phyloP scores from a whole-genome alignment of 176 grass and related monocot genomes.

The Raddia distichophylla region DNA sequence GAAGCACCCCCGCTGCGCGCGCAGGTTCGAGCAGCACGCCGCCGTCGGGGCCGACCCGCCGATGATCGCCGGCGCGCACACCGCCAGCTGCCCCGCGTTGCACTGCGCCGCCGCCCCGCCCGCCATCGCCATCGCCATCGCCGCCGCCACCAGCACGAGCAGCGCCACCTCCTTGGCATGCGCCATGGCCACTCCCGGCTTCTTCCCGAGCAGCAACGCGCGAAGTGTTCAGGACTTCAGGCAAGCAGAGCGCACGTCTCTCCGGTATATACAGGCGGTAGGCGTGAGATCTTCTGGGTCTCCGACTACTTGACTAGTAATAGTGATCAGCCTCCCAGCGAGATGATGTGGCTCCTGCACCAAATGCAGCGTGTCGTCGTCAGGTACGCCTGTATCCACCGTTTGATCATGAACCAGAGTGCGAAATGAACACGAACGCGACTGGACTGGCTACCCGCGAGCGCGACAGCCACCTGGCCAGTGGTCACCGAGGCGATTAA shows the following conservation, averaged over 20 bases:
- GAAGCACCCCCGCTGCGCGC: slow-evolving; percentile 45
- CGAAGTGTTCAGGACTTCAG: not conserved
- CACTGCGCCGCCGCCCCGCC: slow-evolving; percentile 35
- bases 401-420: not conserved
- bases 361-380: not conserved
- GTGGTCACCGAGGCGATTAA: not conserved
- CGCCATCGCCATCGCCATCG: not conserved
- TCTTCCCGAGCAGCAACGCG: not conserved
- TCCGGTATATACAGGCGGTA: slow-evolving; percentile 2
- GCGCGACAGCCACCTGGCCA: not conserved
- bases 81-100: slow-evolving; percentile 24
- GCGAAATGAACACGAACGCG: not conserved
- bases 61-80: slow-evolving; percentile 41
- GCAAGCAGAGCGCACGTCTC: not conserved
- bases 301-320: not conserved
- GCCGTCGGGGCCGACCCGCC: slow-evolving; percentile 16
- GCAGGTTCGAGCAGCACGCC: slow-evolving; percentile 46
- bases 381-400: not conserved
- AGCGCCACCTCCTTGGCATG: slow-evolving; percentile 14
- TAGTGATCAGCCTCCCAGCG: not conserved
- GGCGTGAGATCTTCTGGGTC: too few species aligned
- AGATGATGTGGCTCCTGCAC: not conserved
- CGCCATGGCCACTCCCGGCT: not conserved
- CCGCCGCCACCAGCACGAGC: not conserved
- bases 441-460: not conserved